Evolutionary conservation across 345 rosid genomes (phyloP).

Genomic region (Cardamine chenopodiifolia): DNA sequence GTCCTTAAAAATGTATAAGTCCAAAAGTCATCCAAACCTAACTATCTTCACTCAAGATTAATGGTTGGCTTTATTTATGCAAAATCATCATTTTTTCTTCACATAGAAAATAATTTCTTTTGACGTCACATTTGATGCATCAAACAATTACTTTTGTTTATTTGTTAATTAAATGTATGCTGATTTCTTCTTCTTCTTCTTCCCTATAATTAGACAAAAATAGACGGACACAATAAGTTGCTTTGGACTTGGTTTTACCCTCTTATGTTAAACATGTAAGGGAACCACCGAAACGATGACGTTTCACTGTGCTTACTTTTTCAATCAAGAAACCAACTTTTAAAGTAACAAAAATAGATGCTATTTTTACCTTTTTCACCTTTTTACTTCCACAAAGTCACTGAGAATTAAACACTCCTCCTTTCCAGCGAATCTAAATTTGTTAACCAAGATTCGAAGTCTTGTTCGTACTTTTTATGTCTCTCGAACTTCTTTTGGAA

Average conservation of each 20-base stretch:
- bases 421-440: slow-evolving; percentile 31
- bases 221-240: slow-evolving; percentile 35
- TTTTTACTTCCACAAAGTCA: slow-evolving; percentile 32
- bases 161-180: slow-evolving; percentile 7
- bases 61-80: slow-evolving; percentile 24
- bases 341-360: slow-evolving; percentile 30
- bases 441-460: slow-evolving; percentile 43
- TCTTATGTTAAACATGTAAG: slow-evolving; percentile 38
- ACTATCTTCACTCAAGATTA: slow-evolving; percentile 24
- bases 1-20: slow-evolving; percentile 14
- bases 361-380: slow-evolving; percentile 27
- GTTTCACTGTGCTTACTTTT: slow-evolving; percentile 35
- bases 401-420: slow-evolving; percentile 32
- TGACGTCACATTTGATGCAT: slow-evolving; percentile 24
- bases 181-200: slow-evolving; percentile 4
- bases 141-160: slow-evolving; percentile 10
- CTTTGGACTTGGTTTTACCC: slow-evolving; percentile 42
- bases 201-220: slow-evolving; percentile 27
- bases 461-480: slow-evolving; percentile 27
- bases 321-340: slow-evolving; percentile 25
- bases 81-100: slow-evolving; percentile 11
- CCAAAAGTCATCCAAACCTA: slow-evolving; percentile 20
- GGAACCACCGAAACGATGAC: slow-evolving; percentile 36
- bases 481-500: not conserved
- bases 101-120: not conserved